Evolutionary conservation across 768 basidiomycete genomes (phyloP).

Genomic region (Strobilomyces dryophilus): DNA sequence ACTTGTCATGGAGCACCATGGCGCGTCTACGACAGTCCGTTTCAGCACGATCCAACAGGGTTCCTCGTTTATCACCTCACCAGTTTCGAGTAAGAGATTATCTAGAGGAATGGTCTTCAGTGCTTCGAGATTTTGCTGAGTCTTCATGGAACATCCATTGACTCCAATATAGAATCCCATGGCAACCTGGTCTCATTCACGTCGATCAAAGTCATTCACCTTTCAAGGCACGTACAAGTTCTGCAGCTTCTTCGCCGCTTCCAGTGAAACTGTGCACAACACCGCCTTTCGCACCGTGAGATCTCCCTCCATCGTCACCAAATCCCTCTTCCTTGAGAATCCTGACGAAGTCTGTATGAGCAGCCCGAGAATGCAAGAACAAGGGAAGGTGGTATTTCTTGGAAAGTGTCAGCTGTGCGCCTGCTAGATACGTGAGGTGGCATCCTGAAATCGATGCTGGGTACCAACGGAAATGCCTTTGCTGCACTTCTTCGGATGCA

Average conservation of each 20-base stretch:
- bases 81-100: constrained; percentile 70
- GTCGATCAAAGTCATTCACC: background rate
- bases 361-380: constrained; percentile 79
- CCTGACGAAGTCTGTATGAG: constrained; percentile 62
- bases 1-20: constrained; percentile 69
- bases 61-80: constrained; percentile 30
- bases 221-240: constrained; percentile 49
- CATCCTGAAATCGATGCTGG: background rate
- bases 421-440: constrained; percentile 21
- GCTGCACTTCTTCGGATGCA: constrained; percentile 56
- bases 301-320: constrained; percentile 48
- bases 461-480: constrained; percentile 56
- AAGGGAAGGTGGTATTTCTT: constrained; percentile 71
- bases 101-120: constrained; percentile 55
- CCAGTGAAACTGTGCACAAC: constrained; percentile 87
- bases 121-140: constrained; percentile 55
- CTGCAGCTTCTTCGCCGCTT: constrained; percentile 51
- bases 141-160: constrained; percentile 79
- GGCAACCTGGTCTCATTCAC: constrained; percentile 41
- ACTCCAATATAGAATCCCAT: constrained; percentile 64
- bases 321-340: constrained; percentile 68
- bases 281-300: constrained; percentile 59
- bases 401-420: constrained; percentile 58
- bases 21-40: constrained; percentile 45
- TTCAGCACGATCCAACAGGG: background rate